These are phyloP conservation scores for Acer yangbiense DNA, from an alignment of 345 rosid genomes.

Conservation along the genomic window DNA sequence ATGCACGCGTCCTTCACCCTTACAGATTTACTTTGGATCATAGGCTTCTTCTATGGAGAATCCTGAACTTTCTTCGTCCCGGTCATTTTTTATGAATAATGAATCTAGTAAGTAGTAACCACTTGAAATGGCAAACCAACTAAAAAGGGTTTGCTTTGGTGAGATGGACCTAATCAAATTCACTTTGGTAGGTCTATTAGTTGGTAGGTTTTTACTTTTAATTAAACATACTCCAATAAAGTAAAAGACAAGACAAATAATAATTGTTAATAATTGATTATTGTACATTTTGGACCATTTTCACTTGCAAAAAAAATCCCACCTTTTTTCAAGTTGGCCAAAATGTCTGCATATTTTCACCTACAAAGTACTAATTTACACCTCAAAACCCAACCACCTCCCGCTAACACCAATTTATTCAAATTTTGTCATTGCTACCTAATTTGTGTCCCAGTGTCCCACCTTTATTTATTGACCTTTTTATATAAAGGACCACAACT, in stretches of 20 bases:
- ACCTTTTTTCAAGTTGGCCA: neutral
- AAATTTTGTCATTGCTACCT: slow-evolving; percentile 16
- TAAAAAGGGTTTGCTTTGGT: neutral
- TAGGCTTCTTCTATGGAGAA: too few relatives aligned
- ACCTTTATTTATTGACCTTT: slow-evolving; percentile 1
- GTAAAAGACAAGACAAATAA: neutral
- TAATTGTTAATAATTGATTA: neutral
- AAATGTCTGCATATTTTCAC: neutral
- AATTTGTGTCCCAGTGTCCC: slow-evolving; percentile 22
- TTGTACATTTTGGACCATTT: neutral
- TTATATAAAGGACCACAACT: slow-evolving; percentile 18
- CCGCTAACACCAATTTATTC: neutral
- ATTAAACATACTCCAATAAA: neutral
- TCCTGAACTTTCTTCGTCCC: too few relatives aligned
- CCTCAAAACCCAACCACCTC: neutral
- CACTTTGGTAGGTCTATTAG: neutral
- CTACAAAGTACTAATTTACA: neutral
- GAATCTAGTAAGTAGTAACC: neutral
- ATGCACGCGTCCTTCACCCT: too few relatives aligned
- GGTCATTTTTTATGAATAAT: too few relatives aligned
- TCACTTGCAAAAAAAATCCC: neutral
- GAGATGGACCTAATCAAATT: neutral
- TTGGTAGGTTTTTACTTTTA: neutral
- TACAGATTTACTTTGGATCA: too few relatives aligned
- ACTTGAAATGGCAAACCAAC: neutral